A percentile compares a stretch with the other conserved stretches of the same genome.
Conservation (phyloP, 768 basidiomycete species). For the Boletus sensibilis region DNA sequence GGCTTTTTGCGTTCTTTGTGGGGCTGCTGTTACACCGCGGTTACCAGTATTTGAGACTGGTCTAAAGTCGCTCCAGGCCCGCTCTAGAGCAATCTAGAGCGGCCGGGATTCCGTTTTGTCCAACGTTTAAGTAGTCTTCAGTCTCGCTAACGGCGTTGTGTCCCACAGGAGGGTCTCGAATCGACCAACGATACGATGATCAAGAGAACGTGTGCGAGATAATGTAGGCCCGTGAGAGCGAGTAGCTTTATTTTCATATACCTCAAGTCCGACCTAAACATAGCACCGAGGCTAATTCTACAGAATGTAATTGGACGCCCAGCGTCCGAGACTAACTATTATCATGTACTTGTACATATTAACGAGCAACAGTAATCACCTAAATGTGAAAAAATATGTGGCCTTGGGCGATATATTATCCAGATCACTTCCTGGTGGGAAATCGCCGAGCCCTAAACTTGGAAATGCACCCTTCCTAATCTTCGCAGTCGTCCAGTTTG, state of each 20-base stretch:
- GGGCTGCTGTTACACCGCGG: no score
- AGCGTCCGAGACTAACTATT: neutral
- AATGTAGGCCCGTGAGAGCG: neutral
- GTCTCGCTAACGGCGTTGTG: no score
- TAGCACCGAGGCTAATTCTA: conserved; percentile 5
- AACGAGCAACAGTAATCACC: neutral
- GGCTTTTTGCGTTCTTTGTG: neutral
- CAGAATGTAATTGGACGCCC: neutral
- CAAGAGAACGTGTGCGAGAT: neutral
- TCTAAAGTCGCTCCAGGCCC: no score
- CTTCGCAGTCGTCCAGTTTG: conserved; percentile 16
- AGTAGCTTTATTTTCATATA: neutral
- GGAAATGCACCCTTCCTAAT: neutral
- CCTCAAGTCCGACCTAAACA: neutral
- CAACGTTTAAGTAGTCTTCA: no score
- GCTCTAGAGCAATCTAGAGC: no score
- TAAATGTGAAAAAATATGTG: neutral
- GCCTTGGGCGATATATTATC: neutral
- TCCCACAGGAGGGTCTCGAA: neutral
- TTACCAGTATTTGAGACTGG: no score
- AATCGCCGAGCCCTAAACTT: neutral
- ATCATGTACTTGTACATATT: neutral
- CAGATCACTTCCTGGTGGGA: neutral
- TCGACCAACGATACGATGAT: neutral
- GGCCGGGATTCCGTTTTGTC: no score